Conservation (phyloP, 1,284 basidiomycete species). For the Fomitopsis schrenkii region DNA sequence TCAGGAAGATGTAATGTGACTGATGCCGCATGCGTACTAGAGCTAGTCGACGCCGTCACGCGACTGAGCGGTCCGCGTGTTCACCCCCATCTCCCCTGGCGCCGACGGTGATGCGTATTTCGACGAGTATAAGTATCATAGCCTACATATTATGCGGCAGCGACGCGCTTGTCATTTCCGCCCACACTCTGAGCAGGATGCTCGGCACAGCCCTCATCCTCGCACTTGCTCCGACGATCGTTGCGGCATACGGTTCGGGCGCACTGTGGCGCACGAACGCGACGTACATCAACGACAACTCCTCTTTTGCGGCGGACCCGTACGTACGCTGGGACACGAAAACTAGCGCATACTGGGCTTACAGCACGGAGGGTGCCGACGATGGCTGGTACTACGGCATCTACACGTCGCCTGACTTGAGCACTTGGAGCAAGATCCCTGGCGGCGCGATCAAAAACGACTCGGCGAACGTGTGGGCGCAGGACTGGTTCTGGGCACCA, state of each 20-base stretch:
- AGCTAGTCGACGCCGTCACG: too few relatives aligned
- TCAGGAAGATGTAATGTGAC: too few relatives aligned
- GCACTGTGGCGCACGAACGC: background rate
- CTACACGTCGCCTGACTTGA: background rate
- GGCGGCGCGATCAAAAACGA: background rate
- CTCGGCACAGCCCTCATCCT: too few relatives aligned
- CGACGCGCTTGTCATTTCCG: too few relatives aligned
- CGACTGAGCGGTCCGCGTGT: too few relatives aligned
- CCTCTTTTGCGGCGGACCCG: background rate
- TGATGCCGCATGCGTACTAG: too few relatives aligned
- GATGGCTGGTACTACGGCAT: background rate
- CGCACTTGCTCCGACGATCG: too few relatives aligned
- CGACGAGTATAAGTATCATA: too few relatives aligned
- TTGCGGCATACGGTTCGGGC: background rate
- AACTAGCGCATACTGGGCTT: background rate
- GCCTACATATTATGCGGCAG: too few relatives aligned
- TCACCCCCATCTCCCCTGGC: too few relatives aligned
- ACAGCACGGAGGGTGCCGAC: background rate
- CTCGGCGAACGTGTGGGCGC: background rate
- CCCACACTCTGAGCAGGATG: too few relatives aligned
- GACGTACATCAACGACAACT: background rate
- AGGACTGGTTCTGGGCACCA: background rate
- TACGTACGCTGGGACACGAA: background rate
- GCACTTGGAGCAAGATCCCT: background rate
- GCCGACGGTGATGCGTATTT: too few relatives aligned